Base-by-base conservation (phyloP, 345 rosid genomes). In the Pelargonium nanum region DNA sequence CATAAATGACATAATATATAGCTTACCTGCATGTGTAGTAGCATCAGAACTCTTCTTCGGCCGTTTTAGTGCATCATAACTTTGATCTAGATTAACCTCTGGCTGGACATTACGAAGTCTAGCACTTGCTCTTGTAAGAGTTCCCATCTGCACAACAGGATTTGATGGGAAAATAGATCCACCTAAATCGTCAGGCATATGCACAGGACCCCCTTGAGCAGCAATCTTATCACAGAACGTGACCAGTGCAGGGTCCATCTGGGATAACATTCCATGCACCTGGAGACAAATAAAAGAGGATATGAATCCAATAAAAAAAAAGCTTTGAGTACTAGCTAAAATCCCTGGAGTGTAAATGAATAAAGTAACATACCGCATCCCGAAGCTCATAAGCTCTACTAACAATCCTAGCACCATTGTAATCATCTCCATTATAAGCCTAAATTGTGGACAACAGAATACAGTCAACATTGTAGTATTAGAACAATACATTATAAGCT, bases 181-280 rank as follows among this genome's bases (percentile, higher is more conserved):
- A 60, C 82, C 83, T 44, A 86, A 62, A 66, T 83, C 95, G 74
- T 86, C 96, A 45, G 97, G 89, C 66, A 89, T 68, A 67, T 74
- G 77, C 22, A 78, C 64, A 10, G 96, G 99, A 69, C 97, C 97
- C 32, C 97, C 99, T 80, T 87, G 83, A 57, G 73, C 80, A 21
- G 84, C 86, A 53, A 94, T 90, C 80, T 94, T 94, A 61, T 94
- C 97, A 68, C 97, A 94, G 71, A 61, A 82, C 22, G 83, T 74
- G 24, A 88, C 76, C 44, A 94, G 84, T 48, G 97, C 87, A 71
- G 97, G 93, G 65, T 94, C 99, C 96, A 94, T 90, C 78, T 94
- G 96, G n/a, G 99, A 80, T 64, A 94, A 70, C 99, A 94, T 90
- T 71, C 96, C 96, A 61, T 88, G 86, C 66, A 94, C 99, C 99